A percentile compares a stretch with the other conserved stretches of the same genome.
phyloP scores from a whole-genome alignment of 176 grass and related monocot species.

The Guadua angustifolia region DNA sequence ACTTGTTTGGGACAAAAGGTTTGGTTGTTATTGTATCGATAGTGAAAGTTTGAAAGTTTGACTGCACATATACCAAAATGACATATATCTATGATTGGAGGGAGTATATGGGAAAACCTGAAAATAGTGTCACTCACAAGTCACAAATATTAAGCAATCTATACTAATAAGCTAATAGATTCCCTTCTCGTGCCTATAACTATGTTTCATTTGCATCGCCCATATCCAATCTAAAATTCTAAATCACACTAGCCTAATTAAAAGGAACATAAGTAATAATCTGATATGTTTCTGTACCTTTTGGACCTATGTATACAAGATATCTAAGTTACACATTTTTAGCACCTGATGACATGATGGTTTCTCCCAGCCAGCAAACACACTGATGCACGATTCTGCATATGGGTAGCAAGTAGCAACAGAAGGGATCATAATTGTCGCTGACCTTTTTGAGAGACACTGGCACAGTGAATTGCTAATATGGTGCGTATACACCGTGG shows the following conservation, averaged over 20 bases:
- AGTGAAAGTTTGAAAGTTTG: too few relatives aligned
- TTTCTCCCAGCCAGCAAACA: conserved; percentile 1
- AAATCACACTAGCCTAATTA: neutral
- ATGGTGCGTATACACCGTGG: neutral
- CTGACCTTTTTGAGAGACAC: neutral
- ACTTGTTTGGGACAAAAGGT: too few relatives aligned
- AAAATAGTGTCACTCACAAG: neutral
- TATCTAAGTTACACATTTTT: neutral
- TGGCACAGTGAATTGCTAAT: conserved; percentile 3
- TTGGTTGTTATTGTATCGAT: too few relatives aligned
- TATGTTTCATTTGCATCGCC: neutral
- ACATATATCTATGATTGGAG: too few relatives aligned
- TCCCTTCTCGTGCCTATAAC: neutral
- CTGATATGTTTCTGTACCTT: neutral
- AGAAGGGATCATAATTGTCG: conserved; percentile 10
- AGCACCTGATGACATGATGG: neutral
- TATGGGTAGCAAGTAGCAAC: neutral
- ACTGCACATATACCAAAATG: too few relatives aligned
- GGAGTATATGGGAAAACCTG: neutral
- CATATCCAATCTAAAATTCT: conserved; percentile 21
- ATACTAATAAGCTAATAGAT: neutral
- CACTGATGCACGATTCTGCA: neutral
- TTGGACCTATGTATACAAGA: neutral
- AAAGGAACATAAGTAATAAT: neutral
- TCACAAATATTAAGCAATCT: neutral